phyloP scores from a whole-genome alignment of 768 basidiomycete genomes.

The Hygrocybe coccinea region DNA sequence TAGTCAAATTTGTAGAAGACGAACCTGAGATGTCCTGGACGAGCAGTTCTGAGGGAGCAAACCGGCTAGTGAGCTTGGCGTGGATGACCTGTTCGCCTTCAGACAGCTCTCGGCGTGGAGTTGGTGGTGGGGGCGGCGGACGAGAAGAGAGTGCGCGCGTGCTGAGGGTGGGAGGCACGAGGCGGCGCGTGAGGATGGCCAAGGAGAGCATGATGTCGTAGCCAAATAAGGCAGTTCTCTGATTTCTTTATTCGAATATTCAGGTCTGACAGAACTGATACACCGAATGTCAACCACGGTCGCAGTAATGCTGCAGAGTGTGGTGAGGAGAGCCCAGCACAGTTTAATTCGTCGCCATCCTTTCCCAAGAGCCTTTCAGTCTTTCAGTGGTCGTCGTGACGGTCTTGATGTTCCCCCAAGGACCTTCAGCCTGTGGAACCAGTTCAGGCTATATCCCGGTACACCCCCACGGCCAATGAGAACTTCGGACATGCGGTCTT shows the following conservation, averaged over 20 bases:
- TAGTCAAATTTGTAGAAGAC: slow-evolving; percentile 18
- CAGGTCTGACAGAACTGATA: too few species aligned
- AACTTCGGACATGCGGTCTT: slow-evolving; percentile 4
- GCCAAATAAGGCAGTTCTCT: too few species aligned
- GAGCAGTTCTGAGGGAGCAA: slow-evolving; percentile 73
- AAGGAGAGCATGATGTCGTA: slow-evolving; percentile 27
- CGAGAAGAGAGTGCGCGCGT: slow-evolving; percentile 29
- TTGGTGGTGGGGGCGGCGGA: slow-evolving; percentile 15
- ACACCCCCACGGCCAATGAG: not conserved
- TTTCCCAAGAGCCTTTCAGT: too few species aligned
- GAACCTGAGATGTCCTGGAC: slow-evolving; percentile 95
- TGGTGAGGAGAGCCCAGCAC: too few species aligned
- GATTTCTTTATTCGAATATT: too few species aligned
- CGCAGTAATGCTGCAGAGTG: too few species aligned
- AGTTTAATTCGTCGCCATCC: too few species aligned
- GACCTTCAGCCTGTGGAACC: not conserved
- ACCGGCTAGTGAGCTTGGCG: slow-evolving; percentile 65
- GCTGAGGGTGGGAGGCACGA: slow-evolving; percentile 22
- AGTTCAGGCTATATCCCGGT: not conserved
- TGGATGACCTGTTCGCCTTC: slow-evolving; percentile 70
- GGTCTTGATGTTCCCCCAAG: too few species aligned
- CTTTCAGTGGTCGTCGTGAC: too few species aligned
- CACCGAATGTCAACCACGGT: too few species aligned
- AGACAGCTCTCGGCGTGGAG: slow-evolving; percentile 28
- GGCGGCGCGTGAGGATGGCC: slow-evolving; percentile 26